Base-by-base conservation (phyloP, 2,329 filamentous ascomycete species). In the Microsporum canis region DNA sequence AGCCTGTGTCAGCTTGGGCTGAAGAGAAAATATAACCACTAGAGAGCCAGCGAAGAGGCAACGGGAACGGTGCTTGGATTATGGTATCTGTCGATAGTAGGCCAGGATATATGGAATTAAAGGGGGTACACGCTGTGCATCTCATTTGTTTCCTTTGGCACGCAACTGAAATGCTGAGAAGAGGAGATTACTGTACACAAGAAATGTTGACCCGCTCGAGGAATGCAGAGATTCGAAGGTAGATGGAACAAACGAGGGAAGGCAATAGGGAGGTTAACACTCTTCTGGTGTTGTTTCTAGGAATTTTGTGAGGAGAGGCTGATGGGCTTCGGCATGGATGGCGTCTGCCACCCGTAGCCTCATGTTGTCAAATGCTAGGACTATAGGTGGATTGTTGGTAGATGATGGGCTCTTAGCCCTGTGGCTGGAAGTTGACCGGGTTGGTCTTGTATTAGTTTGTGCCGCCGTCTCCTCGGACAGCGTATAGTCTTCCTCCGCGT, bases 321-420 rank as follows among this genome's bases (percentile, higher is more conserved):
- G 80, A 67, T 81, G 83, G 31, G 79, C 78, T 66, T 84, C 80
- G 63, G 84, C 73, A 64, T 81, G 71, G 27, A 78, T 75, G 45
- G 86, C 81, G 63, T 86, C 82, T 14, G 80, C 77, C 12, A 86
- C 77, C 66, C 79, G 80, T 63, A 86, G 75, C 2, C 80, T 77
- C 83, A 87, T 85, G 63, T 84, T 83, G 69, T 87, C 84, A 66
- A 85, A 86, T 0, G 83, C 82, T 10, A 84, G 76, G 27, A 78
- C 77, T 43, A 85, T 76, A 56, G 82, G 82, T 72, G 83, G 79
- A 63, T 80, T 74, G 45, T 62, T 33, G 45, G 45, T 12, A 12
- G 45, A 49, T 2, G 45, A 29, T 45, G 36, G 53, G 12, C 36
- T 29, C 36, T 43, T 45, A 47, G 34, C 43, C 27, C 31, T 12